A percentile compares a stretch with the other conserved stretches of the same genome.
Evolutionary conservation across 2,329 filamentous ascomycete species (phyloP).

Genomic region (Lachnellula willkommii): DNA sequence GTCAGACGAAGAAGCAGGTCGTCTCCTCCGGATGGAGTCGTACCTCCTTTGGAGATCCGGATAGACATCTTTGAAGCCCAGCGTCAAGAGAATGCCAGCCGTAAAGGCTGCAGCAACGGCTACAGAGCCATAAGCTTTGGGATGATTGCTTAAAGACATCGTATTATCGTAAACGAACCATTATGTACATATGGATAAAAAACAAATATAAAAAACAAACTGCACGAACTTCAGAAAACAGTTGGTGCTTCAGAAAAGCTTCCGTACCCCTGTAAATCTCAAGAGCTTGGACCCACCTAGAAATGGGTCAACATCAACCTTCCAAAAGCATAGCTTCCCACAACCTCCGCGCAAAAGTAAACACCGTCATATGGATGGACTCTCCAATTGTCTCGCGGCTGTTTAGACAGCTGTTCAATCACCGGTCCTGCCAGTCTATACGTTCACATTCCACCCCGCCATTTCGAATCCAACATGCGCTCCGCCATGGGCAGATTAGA

Average conservation of each 20-base stretch:
- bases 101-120: slow-evolving; percentile 68
- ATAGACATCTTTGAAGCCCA: slow-evolving; percentile 76
- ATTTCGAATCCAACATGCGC: slow-evolving; percentile 34
- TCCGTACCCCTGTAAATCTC: slow-evolving; percentile 26
- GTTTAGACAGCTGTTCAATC: slow-evolving; percentile 79
- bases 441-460: slow-evolving; percentile 35
- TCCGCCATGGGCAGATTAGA: slow-evolving; percentile 35
- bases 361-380: slow-evolving; percentile 57
- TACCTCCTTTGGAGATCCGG: slow-evolving; percentile 65
- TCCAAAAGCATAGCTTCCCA: not conserved
- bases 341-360: slow-evolving; percentile 9
- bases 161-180: slow-evolving; percentile 15
- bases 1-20: slow-evolving; percentile 16
- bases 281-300: slow-evolving; percentile 37
- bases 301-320: slow-evolving; percentile 9
- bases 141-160: slow-evolving; percentile 59
- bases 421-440: slow-evolving; percentile 58
- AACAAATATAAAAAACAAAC: slow-evolving; percentile 1
- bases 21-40: slow-evolving; percentile 38
- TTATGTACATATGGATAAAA: slow-evolving; percentile 3
- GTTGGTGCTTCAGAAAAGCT: slow-evolving; percentile 8
- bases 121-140: slow-evolving; percentile 57
- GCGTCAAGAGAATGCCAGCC: slow-evolving; percentile 68
- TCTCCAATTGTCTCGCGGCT: slow-evolving; percentile 71
- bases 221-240: slow-evolving; percentile 1